Percentiles rank a stretch among this genome's conserved stretches.
Conservation (phyloP, 2,329 filamentous ascomycete species). For the Pseudogymnoascus sp. region DNA sequence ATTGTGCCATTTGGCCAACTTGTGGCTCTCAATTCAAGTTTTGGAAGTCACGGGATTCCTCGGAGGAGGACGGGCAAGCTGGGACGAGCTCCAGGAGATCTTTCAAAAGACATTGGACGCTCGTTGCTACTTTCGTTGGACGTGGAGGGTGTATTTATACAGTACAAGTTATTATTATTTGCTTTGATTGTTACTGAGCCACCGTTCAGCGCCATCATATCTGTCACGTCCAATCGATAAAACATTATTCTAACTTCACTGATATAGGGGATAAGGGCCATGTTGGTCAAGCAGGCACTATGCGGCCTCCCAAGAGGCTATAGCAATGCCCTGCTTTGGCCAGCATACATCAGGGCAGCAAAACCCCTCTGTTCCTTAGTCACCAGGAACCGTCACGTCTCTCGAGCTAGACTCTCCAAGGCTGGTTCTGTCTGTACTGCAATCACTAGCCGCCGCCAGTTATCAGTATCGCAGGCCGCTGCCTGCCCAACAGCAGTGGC, state of each 20-base stretch:
- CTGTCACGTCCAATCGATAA: background rate
- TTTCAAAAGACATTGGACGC: background rate
- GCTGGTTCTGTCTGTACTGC: background rate
- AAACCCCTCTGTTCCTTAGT: background rate
- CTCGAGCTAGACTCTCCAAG: background rate
- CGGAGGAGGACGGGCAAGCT: background rate
- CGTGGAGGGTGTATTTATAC: background rate
- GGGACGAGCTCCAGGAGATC: background rate
- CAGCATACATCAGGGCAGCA: background rate
- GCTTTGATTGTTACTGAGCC: background rate
- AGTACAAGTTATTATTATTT: background rate
- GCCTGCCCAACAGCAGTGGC: background rate
- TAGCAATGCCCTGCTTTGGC: background rate
- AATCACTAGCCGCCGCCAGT: background rate
- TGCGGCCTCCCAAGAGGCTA: background rate
- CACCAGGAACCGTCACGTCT: background rate
- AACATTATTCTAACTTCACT: background rate
- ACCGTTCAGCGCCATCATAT: background rate
- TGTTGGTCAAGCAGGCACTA: conserved; percentile 4
- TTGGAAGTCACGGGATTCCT: background rate
- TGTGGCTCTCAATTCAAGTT: background rate
- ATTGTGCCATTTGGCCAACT: background rate
- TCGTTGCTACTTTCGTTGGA: background rate
- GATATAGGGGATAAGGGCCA: background rate
- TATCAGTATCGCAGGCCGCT: background rate